These are phyloP conservation scores for Pseudogymnoascus sp. DNA, from an alignment of 2,329 filamentous ascomycete species.

Conservation along the genomic window DNA sequence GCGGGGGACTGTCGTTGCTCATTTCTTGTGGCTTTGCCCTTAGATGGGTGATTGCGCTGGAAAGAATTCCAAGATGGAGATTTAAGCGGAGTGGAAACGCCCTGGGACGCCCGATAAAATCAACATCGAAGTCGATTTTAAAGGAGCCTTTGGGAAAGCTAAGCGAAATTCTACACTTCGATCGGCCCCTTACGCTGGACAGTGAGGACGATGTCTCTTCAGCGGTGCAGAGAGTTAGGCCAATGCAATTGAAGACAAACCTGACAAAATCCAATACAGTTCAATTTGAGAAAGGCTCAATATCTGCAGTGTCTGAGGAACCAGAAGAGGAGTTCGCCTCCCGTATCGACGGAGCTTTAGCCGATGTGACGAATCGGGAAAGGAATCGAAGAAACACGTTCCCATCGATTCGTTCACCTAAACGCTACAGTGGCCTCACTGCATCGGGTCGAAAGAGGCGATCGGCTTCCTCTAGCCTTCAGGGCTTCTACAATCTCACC, in stretches of 20 bases:
- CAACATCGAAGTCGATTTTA: neutral
- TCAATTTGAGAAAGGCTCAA: neutral
- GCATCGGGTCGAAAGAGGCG: slow-evolving; percentile 60
- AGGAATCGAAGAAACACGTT: neutral
- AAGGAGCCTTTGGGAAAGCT: neutral
- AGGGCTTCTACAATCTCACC: slow-evolving; percentile 74
- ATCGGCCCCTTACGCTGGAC: neutral
- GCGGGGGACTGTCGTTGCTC: slow-evolving; percentile 70
- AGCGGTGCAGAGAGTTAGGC: slow-evolving; percentile 3
- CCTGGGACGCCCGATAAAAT: slow-evolving; percentile 3
- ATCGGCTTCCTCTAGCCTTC: slow-evolving; percentile 54
- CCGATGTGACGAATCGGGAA: neutral
- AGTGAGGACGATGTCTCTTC: slow-evolving; percentile 3
- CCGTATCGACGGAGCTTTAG: neutral
- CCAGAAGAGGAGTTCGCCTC: neutral
- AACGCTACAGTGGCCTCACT: slow-evolving; percentile 31
- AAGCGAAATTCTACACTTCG: slow-evolving; percentile 1
- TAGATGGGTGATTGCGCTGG: slow-evolving; percentile 75
- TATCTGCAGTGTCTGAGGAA: slow-evolving; percentile 27
- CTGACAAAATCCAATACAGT: neutral
- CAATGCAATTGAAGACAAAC: neutral
- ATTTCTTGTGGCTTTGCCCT: slow-evolving; percentile 67
- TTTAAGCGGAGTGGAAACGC: slow-evolving; percentile 51
- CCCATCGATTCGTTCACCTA: neutral
- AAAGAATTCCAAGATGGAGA: slow-evolving; percentile 85